These are phyloP conservation scores for Leptodermis oblonga DNA, from an alignment of 257 asterid genomes.

Conservation along the genomic window DNA sequence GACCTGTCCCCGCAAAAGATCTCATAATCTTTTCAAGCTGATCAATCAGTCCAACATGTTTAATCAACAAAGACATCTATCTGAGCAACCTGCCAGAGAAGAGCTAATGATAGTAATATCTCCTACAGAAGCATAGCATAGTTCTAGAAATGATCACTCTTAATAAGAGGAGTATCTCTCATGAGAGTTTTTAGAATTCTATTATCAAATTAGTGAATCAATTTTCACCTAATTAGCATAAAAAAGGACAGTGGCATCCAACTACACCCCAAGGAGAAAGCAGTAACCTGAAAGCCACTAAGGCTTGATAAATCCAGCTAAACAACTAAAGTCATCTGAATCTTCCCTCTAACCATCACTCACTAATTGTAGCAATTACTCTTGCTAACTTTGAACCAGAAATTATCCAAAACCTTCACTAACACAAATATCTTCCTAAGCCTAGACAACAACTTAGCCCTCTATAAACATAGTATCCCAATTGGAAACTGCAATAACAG, in stretches of 20 bases:
- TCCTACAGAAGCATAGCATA: background rate
- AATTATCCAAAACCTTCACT: background rate
- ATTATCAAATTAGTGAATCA: too few species aligned
- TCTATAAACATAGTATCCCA: background rate
- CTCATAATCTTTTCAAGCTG: background rate
- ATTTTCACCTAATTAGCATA: too few species aligned
- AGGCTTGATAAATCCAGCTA: too few species aligned
- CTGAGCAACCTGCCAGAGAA: background rate
- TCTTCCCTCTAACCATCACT: background rate
- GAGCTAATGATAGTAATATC: background rate
- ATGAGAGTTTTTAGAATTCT: too few species aligned
- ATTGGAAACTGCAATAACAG: background rate
- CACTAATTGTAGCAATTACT: background rate
- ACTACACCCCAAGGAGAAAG: too few species aligned
- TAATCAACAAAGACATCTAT: background rate
- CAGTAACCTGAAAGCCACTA: too few species aligned
- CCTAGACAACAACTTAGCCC: background rate
- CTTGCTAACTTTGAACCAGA: background rate
- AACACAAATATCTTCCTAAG: background rate
- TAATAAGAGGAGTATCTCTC: too few species aligned
- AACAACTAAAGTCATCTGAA: background rate
- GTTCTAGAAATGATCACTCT: background rate
- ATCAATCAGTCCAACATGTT: too few species aligned
- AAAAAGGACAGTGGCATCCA: background rate
- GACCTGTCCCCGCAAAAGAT: background rate